Conservation (phyloP, 768 basidiomycete genomes). For the Albatrellus ellisii region DNA sequence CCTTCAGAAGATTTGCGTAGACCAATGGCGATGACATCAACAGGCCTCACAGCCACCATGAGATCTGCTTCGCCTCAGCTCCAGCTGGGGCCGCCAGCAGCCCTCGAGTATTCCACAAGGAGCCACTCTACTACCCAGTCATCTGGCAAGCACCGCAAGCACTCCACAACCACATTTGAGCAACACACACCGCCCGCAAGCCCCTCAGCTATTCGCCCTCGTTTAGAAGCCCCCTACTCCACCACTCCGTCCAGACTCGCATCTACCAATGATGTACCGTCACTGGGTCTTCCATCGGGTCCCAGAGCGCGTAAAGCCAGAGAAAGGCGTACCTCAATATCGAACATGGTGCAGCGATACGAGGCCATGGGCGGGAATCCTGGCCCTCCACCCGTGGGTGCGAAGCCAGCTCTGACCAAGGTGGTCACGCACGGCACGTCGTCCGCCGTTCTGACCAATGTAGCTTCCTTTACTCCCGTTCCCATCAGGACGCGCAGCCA, state of each 20-base stretch:
- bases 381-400: background rate
- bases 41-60: no score
- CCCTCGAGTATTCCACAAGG: constrained; percentile 3
- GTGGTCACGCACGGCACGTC: constrained; percentile 4
- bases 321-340: constrained; percentile 64
- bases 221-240: constrained; percentile 21
- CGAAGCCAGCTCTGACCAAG: constrained; percentile 3
- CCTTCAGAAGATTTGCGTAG: no score
- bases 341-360: constrained; percentile 76
- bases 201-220: constrained; percentile 17
- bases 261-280: no score
- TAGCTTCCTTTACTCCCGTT: background rate
- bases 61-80: constrained; percentile 10
- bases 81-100: constrained; percentile 4
- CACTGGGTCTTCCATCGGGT: constrained; percentile 36
- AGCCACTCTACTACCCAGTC: constrained; percentile 1
- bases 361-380: constrained; percentile 41
- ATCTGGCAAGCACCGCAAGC: constrained; percentile 8
- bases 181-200: constrained; percentile 3
- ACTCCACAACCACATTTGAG: constrained; percentile 7
- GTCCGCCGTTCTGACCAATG: background rate
- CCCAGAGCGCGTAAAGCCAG: constrained; percentile 25
- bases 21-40: no score
- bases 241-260: constrained; percentile 16
- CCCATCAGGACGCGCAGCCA: background rate